These are phyloP conservation scores for Neostapfia colusana DNA, from an alignment of 176 grass and related monocot species.

Conservation along the genomic window DNA sequence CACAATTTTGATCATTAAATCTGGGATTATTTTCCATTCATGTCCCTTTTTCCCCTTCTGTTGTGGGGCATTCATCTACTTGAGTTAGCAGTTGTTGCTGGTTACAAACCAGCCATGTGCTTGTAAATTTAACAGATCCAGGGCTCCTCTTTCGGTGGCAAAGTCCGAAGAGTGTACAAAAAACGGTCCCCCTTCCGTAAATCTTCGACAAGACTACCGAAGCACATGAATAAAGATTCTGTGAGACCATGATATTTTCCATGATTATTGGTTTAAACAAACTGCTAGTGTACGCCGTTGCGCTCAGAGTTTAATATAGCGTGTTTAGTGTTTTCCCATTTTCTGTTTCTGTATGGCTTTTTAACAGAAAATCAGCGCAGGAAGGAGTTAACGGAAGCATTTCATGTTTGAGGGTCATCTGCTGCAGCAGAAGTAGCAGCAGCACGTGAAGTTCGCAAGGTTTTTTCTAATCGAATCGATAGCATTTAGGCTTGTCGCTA, in stretches of 20 bases:
- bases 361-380: no score
- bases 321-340: neutral
- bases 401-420: no score
- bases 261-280: neutral
- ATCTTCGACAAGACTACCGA: slow-evolving; percentile 15
- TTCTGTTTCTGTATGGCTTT: no score
- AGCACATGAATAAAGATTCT: slow-evolving; percentile 30
- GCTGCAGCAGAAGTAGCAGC: no score
- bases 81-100: slow-evolving; percentile 28
- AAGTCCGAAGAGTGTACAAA: slow-evolving; percentile 31
- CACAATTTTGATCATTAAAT: slow-evolving; percentile 45
- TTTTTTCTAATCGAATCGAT: no score
- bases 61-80: neutral
- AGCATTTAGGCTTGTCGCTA: no score
- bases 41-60: neutral
- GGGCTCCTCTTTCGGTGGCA: slow-evolving; percentile 6
- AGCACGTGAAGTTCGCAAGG: no score
- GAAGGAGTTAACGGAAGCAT: no score
- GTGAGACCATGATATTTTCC: slow-evolving; percentile 11
- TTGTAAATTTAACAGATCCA: slow-evolving; percentile 44
- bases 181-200: neutral
- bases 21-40: neutral
- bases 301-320: neutral
- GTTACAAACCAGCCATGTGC: slow-evolving; percentile 6
- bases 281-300: neutral